Evolutionary conservation across 306 rosid species (phyloP), one percentile per base, ranked within the genome.

Genomic region (Prunus davidiana): DNA sequence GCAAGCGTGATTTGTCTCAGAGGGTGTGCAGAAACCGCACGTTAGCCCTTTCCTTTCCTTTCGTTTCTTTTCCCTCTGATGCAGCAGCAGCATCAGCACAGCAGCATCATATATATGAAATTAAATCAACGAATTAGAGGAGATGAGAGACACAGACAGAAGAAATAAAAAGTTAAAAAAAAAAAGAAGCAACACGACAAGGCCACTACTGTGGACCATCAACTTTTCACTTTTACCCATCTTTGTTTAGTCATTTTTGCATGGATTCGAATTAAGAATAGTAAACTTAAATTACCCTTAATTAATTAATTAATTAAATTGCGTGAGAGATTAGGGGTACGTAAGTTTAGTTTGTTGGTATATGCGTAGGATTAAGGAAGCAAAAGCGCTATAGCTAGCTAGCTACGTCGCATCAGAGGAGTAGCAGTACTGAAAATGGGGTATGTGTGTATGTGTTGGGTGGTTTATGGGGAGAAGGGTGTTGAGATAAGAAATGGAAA

Each of bases 1-100:
- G 73, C 67, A 76, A 76, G 90, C 88, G 90, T 82, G 83, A 83
- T 75, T 27, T 28, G 73, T 15, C 66, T 28, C 85, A 73, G 84
- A 84, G 52, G 13, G 63, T 13, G 52, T 60, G 82, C 83, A 79
- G 79, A 78, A 69, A 5, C 73, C 64, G 67, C 76, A 75, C 69
- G 55, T 73, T 79, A 69, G 65, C 38, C 18, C 32, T 14, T 27
- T 27, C 16, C 28, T 24, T 27, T 27, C 65, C 65, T 61, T 32
- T 24, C 34, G 10, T 61, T 18, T 32, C 30, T 61, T 15, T 22
- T 60, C 32, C 34, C 27, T 60, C 7, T 61, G 54, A 49, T 49
- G 43, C 43, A 38, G 43, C 43, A 38, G 43, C 43, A 34, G 43
- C 43, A 34, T 5, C 41, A 34, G 43, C 43, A 34, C 41, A 34